Conservation (phyloP, 129 eudicot species). For the Escallonia rubra region DNA sequence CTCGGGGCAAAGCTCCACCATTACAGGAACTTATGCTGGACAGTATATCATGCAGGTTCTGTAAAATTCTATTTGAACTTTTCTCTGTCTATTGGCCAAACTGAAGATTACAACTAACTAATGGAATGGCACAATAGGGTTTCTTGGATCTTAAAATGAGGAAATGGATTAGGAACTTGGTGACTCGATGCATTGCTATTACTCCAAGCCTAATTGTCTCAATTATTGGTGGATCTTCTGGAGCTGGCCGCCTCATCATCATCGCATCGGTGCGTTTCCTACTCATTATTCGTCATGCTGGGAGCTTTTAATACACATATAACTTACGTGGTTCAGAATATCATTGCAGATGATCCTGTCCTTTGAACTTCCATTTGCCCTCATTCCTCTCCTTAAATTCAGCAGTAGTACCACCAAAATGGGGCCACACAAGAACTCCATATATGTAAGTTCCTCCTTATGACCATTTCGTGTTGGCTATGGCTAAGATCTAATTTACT, state of each 20-base stretch:
- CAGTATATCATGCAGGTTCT: conserved; percentile 89
- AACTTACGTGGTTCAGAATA: not conserved
- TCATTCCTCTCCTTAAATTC: conserved; percentile 32
- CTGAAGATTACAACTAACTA: not conserved
- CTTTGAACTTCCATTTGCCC: conserved; percentile 37
- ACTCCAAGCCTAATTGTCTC: conserved; percentile 29
- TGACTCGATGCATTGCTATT: conserved; percentile 27
- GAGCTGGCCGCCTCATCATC: conserved; percentile 25
- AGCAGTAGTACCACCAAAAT: conserved; percentile 29
- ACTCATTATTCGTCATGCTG: not conserved
- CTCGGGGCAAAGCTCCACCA: conserved; percentile 95
- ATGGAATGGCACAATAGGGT: conserved; percentile 7
- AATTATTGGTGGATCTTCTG: conserved; percentile 29
- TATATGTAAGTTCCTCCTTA: conserved; percentile 10
- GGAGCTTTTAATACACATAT: too few species aligned
- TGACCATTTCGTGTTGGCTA: not conserved
- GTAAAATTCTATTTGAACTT: not conserved
- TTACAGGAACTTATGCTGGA: conserved; percentile 95
- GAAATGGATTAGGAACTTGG: conserved; percentile 24
- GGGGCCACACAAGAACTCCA: conserved; percentile 32
- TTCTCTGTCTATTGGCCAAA: not conserved
- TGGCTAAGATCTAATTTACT: too few species aligned
- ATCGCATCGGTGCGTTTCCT: conserved; percentile 21
- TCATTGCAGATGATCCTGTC: conserved; percentile 27
- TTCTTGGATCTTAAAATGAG: conserved; percentile 26